Conservation (phyloP, 2,329 filamentous ascomycete genomes). For the Hypoxylon sp. region DNA sequence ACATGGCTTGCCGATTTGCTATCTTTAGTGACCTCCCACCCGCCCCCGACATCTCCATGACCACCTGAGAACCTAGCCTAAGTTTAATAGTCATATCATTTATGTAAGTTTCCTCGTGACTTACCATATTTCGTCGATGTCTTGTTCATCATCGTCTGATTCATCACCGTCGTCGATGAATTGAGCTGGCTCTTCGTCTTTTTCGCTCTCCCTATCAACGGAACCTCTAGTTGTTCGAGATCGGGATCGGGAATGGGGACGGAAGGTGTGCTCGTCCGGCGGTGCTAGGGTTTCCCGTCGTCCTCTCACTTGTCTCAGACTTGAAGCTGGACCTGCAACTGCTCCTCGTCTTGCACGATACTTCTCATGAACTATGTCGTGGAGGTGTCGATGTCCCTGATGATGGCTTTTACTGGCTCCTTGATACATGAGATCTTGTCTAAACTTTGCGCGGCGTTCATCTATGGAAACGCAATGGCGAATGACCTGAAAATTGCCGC, state of each 20-base stretch:
- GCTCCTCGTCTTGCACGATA: slow-evolving; percentile 46
- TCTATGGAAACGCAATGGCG: slow-evolving; percentile 76
- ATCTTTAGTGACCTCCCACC: slow-evolving; percentile 68
- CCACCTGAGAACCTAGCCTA: slow-evolving; percentile 70
- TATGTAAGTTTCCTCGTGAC: neutral
- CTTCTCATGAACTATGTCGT: slow-evolving; percentile 46
- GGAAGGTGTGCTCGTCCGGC: slow-evolving; percentile 43
- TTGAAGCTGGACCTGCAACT: slow-evolving; percentile 7
- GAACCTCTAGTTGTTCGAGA: slow-evolving; percentile 43
- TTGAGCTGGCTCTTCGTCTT: slow-evolving; percentile 46
- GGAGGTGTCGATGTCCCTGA: slow-evolving; percentile 30
- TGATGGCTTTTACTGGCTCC: slow-evolving; percentile 39
- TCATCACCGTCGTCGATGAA: slow-evolving; percentile 49
- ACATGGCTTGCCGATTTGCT: slow-evolving; percentile 73
- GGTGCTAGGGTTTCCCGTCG: slow-evolving; percentile 34
- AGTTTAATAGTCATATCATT: slow-evolving; percentile 12
- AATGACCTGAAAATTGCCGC: slow-evolving; percentile 55
- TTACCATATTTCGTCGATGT: slow-evolving; percentile 79
- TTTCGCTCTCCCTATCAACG: slow-evolving; percentile 18
- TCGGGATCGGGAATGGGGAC: slow-evolving; percentile 47
- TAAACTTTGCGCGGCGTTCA: slow-evolving; percentile 75
- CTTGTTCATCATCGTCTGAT: slow-evolving; percentile 64
- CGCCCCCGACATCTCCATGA: slow-evolving; percentile 81
- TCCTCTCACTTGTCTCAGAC: slow-evolving; percentile 22
- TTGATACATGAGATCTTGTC: slow-evolving; percentile 74